Conservation (phyloP, 768 basidiomycete species). For the Pulveroboletus sp. region DNA sequence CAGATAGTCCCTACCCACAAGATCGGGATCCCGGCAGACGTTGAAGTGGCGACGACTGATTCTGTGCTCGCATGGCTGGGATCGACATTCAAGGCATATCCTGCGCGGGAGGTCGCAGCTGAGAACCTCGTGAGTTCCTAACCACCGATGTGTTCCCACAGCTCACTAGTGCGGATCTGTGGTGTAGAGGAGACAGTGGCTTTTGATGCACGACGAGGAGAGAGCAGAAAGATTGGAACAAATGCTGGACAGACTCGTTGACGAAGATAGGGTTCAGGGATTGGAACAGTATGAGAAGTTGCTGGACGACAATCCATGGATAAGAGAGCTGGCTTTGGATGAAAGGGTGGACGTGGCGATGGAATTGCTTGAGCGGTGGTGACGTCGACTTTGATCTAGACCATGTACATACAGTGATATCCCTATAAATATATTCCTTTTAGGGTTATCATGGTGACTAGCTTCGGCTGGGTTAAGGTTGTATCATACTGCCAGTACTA, state of each 20-base stretch:
- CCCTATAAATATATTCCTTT: no score
- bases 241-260: background rate
- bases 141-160: no score
- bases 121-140: conserved; percentile 4
- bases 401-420: no score
- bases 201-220: background rate
- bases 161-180: background rate
- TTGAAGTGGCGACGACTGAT: background rate
- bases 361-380: no score
- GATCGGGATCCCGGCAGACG: background rate
- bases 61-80: conserved; percentile 8
- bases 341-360: no score
- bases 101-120: background rate
- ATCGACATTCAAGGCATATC: conserved; percentile 8
- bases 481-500: no score
- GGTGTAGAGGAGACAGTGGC: background rate
- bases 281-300: background rate
- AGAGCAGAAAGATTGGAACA: background rate
- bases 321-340: no score
- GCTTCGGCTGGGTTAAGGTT: no score
- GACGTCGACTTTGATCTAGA: no score
- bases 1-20: background rate
- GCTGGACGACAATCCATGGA: no score
- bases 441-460: no score
- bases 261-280: background rate